Evolutionary conservation across 2,329 filamentous ascomycete species (phyloP).

Genomic region (Cadophora gregata): DNA sequence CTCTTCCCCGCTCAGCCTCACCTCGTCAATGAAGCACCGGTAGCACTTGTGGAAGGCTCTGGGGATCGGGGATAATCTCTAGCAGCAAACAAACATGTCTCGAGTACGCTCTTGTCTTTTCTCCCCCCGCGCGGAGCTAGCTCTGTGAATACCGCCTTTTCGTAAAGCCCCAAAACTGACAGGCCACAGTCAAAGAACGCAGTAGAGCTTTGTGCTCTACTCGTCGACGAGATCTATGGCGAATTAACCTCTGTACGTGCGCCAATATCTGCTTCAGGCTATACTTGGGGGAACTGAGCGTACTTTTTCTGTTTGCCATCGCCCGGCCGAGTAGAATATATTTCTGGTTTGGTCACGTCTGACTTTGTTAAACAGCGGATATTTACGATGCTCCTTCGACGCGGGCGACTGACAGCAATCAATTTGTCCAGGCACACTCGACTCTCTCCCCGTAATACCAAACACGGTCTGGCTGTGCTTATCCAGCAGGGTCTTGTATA

Average conservation of each 20-base stretch:
- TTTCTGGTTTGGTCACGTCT: conserved; percentile 34
- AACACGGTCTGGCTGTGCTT: conserved; percentile 81
- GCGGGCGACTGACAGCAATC: conserved; percentile 76
- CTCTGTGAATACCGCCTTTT: conserved; percentile 38
- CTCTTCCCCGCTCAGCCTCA: conserved; percentile 16
- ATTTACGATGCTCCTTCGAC: conserved; percentile 76
- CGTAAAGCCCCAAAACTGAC: conserved; percentile 24
- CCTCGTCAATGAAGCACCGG: conserved; percentile 51
- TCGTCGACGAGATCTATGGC: conserved; percentile 89
- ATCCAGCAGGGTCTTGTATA: conserved; percentile 88
- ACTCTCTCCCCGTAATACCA: conserved; percentile 76
- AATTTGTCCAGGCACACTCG: conserved; percentile 75
- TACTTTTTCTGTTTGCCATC: conserved; percentile 20
- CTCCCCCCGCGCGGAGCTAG: conserved; percentile 21
- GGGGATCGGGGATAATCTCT: conserved; percentile 81
- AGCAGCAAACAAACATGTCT: conserved; percentile 64
- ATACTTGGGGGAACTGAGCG: neutral
- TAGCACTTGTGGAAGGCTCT: conserved; percentile 75
- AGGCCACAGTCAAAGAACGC: conserved; percentile 68
- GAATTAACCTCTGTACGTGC: conserved; percentile 85
- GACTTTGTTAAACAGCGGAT: conserved; percentile 69
- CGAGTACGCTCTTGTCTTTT: conserved; percentile 53
- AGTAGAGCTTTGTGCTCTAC: conserved; percentile 86
- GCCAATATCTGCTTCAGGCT: conserved; percentile 1
- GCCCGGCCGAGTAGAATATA: conserved; percentile 31